Base-by-base conservation (phyloP, 2,329 filamentous ascomycete species). In the Fusarium graminum region DNA sequence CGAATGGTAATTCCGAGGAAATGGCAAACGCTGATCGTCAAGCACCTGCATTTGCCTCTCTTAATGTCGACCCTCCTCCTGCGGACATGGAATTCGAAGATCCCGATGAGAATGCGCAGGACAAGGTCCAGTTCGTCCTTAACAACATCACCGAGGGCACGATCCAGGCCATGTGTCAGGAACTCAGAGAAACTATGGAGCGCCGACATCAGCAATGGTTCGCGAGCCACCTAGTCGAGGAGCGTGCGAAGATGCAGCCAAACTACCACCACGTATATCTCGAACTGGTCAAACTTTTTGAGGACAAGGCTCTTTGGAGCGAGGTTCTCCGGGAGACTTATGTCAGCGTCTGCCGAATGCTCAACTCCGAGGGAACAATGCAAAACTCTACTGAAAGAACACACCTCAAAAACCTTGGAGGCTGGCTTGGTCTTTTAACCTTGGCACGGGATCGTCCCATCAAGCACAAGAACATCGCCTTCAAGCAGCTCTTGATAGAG, bases 81-180 rank as follows among this genome's bases (percentile, higher is more conserved):
- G 80, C 83, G 12, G 85, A 86, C 4, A 82, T 88, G 12, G 79
- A 87, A 16, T 96, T 91, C 68, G 91, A 95, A 72, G 92, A 97
- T 14, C 96, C 95, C 0, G 86, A 90, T 63, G 91, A 92, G 66
- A 92, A 94, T 22, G 86, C 91, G 1, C 94, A 97, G 71, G 95
- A 97, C 77, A 96, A 93, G 77, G 93, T 99, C 38, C 89, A 97
- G 69, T 99, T 99, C 73, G 92, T 96, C 26, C 83, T 99, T 59
- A 99, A 99, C 83, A 99, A 99, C 71, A 90, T 99, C 51, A 98
- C 95, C 0, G 90, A 95, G 70, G 89, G 90, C 40, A 98, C 97
- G 42, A 83, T 99, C 17, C 88, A 92, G 51, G 86, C 90, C 39
- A 97, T 97, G 79, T 90, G 94, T 72, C 85, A 85, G 52, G 93